Evolutionary conservation across 192 early-diverging fungal genomes (phyloP).

Genomic region (Coemansia sp.): DNA sequence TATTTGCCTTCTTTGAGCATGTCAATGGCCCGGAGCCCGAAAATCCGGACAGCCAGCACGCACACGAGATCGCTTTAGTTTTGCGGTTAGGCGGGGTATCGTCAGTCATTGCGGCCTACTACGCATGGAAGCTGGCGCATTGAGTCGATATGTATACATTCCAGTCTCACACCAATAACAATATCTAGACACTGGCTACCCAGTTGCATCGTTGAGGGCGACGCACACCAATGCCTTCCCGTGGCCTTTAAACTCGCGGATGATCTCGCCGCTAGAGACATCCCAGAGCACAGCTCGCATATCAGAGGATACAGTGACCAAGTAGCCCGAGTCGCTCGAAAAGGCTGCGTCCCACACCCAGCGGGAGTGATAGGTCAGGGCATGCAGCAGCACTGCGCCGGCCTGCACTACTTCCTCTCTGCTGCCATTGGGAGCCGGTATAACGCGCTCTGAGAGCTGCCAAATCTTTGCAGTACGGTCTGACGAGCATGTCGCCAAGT

Average conservation of each 20-base stretch:
- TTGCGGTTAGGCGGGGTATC: constrained; percentile 43
- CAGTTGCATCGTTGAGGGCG: constrained; percentile 49
- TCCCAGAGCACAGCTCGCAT: constrained; percentile 50
- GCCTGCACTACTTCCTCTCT: constrained; percentile 23
- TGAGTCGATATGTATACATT: background rate
- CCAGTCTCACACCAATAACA: too few species aligned
- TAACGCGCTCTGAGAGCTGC: constrained; percentile 33
- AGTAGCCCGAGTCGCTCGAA: constrained; percentile 47
- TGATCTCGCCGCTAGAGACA: constrained; percentile 34
- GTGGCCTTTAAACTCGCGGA: constrained; percentile 55
- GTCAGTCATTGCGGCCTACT: constrained; percentile 31
- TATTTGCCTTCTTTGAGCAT: constrained; percentile 70
- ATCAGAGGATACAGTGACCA: constrained; percentile 54
- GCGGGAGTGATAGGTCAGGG: constrained; percentile 39
- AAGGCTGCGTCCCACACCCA: constrained; percentile 57
- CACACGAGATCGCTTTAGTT: constrained; percentile 41
- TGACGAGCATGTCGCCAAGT: constrained; percentile 51
- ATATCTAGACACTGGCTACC: background rate
- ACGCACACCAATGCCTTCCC: constrained; percentile 50
- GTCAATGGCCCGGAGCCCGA: constrained; percentile 18
- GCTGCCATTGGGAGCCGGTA: constrained; percentile 5
- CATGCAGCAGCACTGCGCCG: constrained; percentile 36
- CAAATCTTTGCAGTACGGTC: constrained; percentile 50
- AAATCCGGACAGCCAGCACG: constrained; percentile 26
- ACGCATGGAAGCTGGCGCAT: constrained; percentile 26